A percentile compares a stretch with the other conserved stretches of the same genome.
Evolutionary conservation across 345 rosid species (phyloP).

Genomic region (Arabidopsis arenosa): DNA sequence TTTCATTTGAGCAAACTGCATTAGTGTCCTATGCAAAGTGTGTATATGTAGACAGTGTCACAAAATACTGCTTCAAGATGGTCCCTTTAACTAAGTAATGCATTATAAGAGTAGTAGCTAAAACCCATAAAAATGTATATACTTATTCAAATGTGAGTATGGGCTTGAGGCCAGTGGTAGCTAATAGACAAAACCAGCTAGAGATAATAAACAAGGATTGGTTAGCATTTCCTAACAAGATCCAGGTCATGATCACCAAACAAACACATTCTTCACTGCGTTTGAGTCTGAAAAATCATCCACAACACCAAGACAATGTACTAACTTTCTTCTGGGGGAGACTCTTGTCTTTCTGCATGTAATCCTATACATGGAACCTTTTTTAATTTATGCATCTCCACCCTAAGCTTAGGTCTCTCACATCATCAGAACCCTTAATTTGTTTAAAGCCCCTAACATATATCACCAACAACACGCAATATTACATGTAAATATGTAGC

Average conservation of each 20-base stretch:
- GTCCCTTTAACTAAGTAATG: background rate
- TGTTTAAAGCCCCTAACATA: too few species aligned
- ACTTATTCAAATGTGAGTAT: background rate
- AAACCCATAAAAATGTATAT: constrained; percentile 6
- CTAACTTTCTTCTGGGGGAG: constrained; percentile 2
- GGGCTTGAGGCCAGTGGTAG: background rate
- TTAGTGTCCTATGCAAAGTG: constrained; percentile 12
- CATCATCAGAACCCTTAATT: too few species aligned
- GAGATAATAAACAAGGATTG: background rate
- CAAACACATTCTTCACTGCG: background rate
- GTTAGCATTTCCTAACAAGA: background rate
- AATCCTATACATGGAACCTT: too few species aligned
- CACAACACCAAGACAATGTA: constrained; percentile 16
- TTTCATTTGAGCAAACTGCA: background rate
- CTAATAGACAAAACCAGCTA: background rate
- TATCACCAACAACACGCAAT: too few species aligned
- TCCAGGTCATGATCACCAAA: background rate
- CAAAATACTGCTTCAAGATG: constrained; percentile 3
- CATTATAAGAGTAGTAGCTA: constrained; percentile 3
- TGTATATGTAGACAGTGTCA: background rate
- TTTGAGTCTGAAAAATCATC: background rate
- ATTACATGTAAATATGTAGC: too few species aligned
- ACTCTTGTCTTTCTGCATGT: too few species aligned
- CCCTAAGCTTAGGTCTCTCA: too few species aligned
- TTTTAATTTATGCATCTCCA: too few species aligned